A percentile compares a stretch with the other conserved stretches of the same genome.
Conservation (phyloP, 352 stramenopile species). For the Pythium apleroticum region DNA sequence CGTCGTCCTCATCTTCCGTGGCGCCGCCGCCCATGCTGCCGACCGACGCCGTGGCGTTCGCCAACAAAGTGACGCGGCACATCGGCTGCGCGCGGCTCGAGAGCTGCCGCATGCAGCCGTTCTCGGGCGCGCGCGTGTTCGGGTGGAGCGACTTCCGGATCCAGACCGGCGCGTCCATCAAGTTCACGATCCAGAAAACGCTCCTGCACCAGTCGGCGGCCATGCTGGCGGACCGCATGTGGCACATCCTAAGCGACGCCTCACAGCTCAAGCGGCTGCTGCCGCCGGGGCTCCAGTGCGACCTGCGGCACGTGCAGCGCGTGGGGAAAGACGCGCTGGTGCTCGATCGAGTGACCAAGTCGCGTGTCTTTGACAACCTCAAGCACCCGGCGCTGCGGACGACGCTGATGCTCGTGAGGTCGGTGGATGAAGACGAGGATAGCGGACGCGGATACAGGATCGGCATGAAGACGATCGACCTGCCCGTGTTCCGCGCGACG, state of each 20-base stretch:
- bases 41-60: conserved; percentile 28
- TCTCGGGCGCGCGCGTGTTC: conserved; percentile 39
- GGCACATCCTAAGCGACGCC: conserved; percentile 41
- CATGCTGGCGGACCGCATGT: conserved; percentile 36
- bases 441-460: conserved; percentile 27
- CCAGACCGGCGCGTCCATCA: conserved; percentile 40
- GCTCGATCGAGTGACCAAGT: conserved; percentile 48
- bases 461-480: conserved; percentile 64
- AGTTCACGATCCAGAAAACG: conserved; percentile 50
- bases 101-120: conserved; percentile 34
- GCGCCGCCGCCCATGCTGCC: conserved; percentile 32
- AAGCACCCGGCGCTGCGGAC: conserved; percentile 46
- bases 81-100: conserved; percentile 35
- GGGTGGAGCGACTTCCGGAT: conserved; percentile 50
- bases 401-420: conserved; percentile 45
- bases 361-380: conserved; percentile 26
- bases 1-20: too few relatives aligned
- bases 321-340: conserved; percentile 43
- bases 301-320: conserved; percentile 45
- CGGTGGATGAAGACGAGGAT: conserved; percentile 24
- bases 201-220: conserved; percentile 30
- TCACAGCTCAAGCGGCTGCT: conserved; percentile 36
- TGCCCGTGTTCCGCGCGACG: conserved; percentile 42
- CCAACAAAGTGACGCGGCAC: conserved; percentile 32
- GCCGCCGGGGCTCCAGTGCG: conserved; percentile 35